These are phyloP conservation scores for Sporothrix brunneoviolacea DNA, from an alignment of 2,329 filamentous ascomycete species.

Conservation along the genomic window DNA sequence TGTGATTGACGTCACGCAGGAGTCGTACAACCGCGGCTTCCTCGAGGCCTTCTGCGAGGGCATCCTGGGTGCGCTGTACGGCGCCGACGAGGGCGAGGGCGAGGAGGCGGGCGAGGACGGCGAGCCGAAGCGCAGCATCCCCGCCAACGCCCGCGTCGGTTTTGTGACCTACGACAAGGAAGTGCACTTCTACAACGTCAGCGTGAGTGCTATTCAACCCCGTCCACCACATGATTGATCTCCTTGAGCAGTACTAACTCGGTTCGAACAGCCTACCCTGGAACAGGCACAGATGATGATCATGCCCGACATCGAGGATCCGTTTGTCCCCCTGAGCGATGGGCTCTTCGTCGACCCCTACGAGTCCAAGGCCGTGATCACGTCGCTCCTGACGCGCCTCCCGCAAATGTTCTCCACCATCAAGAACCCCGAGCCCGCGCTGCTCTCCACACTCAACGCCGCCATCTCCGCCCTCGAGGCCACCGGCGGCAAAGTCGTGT, in stretches of 20 bases:
- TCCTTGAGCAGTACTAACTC: too few species aligned
- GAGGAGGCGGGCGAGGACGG: conserved; percentile 45
- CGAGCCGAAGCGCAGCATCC: conserved; percentile 53
- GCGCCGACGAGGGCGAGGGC: conserved; percentile 49
- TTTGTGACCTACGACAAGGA: conserved; percentile 96
- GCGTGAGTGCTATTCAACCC: conserved; percentile 58
- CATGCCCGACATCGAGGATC: conserved; percentile 95
- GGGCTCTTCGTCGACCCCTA: conserved; percentile 92
- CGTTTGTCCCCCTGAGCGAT: conserved; percentile 85
- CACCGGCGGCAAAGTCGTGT: conserved; percentile 89
- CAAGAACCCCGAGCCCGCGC: conserved; percentile 84
- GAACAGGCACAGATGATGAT: conserved; percentile 96
- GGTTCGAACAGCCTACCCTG: conserved; percentile 62
- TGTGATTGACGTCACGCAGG: conserved; percentile 86
- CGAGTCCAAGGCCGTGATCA: conserved; percentile 76
- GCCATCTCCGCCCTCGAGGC: conserved; percentile 75
- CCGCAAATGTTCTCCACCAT: conserved; percentile 80
- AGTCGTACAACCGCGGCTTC: conserved; percentile 85
- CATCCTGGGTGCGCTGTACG: conserved; percentile 78
- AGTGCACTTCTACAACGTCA: conserved; percentile 96
- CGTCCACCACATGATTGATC: too few species aligned
- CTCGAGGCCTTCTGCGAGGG: conserved; percentile 86
- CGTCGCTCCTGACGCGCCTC: conserved; percentile 73
- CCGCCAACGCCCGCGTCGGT: conserved; percentile 77
- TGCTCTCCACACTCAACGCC: conserved; percentile 77